Conservation (phyloP, 2,329 filamentous ascomycete genomes). For the Blastomyces emzantsi region DNA sequence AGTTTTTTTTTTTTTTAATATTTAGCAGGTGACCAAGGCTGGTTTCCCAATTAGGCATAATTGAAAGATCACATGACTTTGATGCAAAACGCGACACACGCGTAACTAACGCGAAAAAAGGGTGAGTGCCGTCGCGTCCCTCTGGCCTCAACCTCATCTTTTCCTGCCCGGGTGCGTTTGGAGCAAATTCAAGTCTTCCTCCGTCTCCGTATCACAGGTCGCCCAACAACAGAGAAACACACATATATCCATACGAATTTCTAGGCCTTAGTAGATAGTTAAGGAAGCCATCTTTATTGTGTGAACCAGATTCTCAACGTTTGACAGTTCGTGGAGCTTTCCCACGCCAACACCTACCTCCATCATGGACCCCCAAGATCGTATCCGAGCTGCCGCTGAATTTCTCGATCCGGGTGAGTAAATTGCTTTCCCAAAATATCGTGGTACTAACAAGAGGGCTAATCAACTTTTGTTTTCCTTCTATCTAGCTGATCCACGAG, state of each 20-base stretch:
- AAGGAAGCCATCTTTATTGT: not conserved
- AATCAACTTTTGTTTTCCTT: slow-evolving; percentile 10
- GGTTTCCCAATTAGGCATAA: slow-evolving; percentile 4
- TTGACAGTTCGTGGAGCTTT: not conserved
- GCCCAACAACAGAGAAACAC: not conserved
- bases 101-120: slow-evolving; percentile 10
- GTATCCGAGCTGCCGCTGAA: slow-evolving; percentile 77
- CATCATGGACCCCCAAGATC: slow-evolving; percentile 50
- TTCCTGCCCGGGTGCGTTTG: not conserved
- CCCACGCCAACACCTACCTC: not conserved
- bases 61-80: slow-evolving; percentile 2
- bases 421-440: not conserved
- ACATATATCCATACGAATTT: not conserved
- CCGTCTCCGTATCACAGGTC: not conserved
- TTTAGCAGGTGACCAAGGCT: no score
- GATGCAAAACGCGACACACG: slow-evolving; percentile 6
- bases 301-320: not conserved
- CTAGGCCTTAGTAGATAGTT: not conserved
- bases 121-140: slow-evolving; percentile 5
- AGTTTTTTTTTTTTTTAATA: no score
- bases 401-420: slow-evolving; percentile 84
- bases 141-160: slow-evolving; percentile 4
- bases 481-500: slow-evolving; percentile 46
- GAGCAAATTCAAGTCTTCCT: not conserved
- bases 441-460: slow-evolving; percentile 11